Evolutionary conservation across 805 yeast species (phyloP).

Genomic region (Candida arabinofermentans): DNA sequence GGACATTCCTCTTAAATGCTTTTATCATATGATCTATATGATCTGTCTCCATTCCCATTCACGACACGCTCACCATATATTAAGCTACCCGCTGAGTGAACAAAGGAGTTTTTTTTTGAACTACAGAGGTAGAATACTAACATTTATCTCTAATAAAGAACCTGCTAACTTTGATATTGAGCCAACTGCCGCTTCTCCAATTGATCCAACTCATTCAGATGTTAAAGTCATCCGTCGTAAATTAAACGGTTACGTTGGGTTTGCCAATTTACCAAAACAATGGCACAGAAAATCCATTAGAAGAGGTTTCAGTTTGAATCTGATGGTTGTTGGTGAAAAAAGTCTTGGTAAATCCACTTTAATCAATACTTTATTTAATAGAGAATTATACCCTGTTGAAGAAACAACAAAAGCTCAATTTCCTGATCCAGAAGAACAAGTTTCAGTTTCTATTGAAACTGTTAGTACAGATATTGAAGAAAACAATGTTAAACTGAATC

Average conservation of each 20-base stretch:
- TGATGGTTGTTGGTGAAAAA: slow-evolving; percentile 86
- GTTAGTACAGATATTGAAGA: slow-evolving; percentile 78
- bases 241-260: slow-evolving; percentile 90
- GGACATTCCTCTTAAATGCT: too few species aligned
- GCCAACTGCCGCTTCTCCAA: slow-evolving; percentile 3
- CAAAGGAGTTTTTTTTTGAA: too few species aligned
- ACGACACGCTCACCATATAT: too few species aligned
- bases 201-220: slow-evolving; percentile 23
- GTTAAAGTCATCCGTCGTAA: slow-evolving; percentile 73
- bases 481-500: slow-evolving; percentile 82
- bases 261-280: slow-evolving; percentile 96
- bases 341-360: slow-evolving; percentile 94
- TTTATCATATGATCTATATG: too few species aligned
- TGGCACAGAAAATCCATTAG: slow-evolving; percentile 94
- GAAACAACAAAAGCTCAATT: slow-evolving; percentile 24
- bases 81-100: too few species aligned
- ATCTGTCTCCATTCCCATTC: too few species aligned
- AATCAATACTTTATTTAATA: slow-evolving; percentile 83
- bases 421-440: slow-evolving; percentile 41
- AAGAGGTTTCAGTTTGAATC: slow-evolving; percentile 83
- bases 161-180: not conserved
- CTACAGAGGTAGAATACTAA: not conserved
- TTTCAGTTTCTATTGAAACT: slow-evolving; percentile 54
- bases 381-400: slow-evolving; percentile 45
- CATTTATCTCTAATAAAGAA: not conserved